Conservation (phyloP, 139 green algal genomes). For the Coelastrella sp. region DNA sequence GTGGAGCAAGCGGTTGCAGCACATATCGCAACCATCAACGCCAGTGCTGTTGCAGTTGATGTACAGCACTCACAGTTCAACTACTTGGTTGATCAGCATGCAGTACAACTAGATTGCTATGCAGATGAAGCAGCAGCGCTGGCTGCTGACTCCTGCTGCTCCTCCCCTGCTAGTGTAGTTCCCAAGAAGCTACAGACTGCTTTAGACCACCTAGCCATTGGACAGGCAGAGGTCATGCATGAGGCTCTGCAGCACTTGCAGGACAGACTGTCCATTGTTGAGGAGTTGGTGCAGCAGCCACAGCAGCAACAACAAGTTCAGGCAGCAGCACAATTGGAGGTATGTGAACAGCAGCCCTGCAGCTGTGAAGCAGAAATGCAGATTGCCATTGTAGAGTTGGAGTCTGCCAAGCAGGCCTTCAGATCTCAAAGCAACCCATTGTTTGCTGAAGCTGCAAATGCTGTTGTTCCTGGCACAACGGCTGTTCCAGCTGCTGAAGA, state of each 20-base stretch:
- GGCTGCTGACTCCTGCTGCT: neutral
- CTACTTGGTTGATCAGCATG: neutral
- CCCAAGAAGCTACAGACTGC: constrained; percentile 13
- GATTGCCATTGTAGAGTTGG: neutral
- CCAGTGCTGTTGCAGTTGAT: constrained; percentile 10
- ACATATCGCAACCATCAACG: neutral
- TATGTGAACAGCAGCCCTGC: neutral
- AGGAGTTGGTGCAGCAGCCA: constrained; percentile 26
- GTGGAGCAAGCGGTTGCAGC: constrained; percentile 18
- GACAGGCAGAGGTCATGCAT: constrained; percentile 21
- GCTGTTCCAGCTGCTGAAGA: neutral
- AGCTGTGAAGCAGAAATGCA: neutral
- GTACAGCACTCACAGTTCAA: neutral
- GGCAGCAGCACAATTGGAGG: neutral
- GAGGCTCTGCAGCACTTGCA: constrained; percentile 24
- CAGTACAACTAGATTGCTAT: neutral
- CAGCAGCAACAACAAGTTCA: neutral
- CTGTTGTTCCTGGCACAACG: neutral
- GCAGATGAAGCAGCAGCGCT: neutral
- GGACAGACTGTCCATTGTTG: neutral
- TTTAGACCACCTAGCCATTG: constrained; percentile 17
- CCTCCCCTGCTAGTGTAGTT: neutral
- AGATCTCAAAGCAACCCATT: neutral
- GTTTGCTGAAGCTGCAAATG: neutral
- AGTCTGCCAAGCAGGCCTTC: neutral